These are phyloP conservation scores for Hypomontagnella submonticulosa DNA, from an alignment of 495 filamentous ascomycete species.

Conservation along the genomic window DNA sequence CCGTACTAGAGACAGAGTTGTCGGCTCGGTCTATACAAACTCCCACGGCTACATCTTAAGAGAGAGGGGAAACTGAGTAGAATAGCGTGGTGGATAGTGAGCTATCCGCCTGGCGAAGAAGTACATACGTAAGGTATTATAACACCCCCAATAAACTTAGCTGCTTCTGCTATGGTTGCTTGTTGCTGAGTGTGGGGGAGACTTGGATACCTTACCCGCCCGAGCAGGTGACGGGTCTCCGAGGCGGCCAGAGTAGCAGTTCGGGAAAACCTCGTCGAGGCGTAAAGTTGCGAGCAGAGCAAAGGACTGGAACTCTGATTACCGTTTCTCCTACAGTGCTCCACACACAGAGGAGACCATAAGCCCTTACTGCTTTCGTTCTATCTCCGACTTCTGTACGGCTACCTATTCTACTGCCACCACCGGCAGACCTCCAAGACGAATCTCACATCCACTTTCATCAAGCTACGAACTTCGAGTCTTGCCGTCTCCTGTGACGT, in stretches of 20 bases:
- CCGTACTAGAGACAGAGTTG: constrained; percentile 11
- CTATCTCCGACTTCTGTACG: constrained; percentile 29
- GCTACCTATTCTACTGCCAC: constrained; percentile 30
- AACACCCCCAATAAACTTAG: constrained; percentile 37
- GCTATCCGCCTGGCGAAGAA: constrained; percentile 15
- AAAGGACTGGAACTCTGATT: constrained; percentile 23
- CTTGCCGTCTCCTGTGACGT: constrained; percentile 5
- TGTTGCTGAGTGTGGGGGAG: constrained; percentile 33
- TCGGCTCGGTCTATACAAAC: constrained; percentile 8
- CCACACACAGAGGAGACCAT: constrained; percentile 29
- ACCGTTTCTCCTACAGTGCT: constrained; percentile 32
- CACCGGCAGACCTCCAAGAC: constrained; percentile 23
- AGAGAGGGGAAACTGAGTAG: constrained; percentile 6
- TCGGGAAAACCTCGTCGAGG: constrained; percentile 42
- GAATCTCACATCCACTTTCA: constrained; percentile 30
- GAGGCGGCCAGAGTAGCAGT: constrained; percentile 43
- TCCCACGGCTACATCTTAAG: constrained; percentile 6
- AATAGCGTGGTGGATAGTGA: constrained; percentile 15
- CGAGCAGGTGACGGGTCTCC: constrained; percentile 41
- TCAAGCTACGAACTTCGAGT: constrained; percentile 25
- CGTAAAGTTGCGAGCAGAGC: constrained; percentile 38
- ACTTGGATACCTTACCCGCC: constrained; percentile 39
- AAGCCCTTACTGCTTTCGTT: constrained; percentile 37
- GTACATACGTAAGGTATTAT: constrained; percentile 31
- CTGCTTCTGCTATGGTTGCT: constrained; percentile 19